These are phyloP conservation scores for Cytospora piceae DNA, from an alignment of 2,329 filamentous ascomycete genomes.

Conservation along the genomic window DNA sequence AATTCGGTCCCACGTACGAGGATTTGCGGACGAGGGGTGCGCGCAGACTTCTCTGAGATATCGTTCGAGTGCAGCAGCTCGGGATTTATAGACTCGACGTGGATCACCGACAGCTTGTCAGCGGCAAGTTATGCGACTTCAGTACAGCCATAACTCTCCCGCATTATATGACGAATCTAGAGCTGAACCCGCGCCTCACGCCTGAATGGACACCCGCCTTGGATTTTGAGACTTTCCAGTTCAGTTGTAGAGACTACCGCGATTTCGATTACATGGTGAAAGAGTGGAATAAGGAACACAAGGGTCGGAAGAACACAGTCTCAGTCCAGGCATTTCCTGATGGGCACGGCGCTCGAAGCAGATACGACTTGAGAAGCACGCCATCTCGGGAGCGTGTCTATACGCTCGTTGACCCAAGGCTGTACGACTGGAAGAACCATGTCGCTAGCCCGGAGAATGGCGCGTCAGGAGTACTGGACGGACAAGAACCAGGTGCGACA, in stretches of 20 bases:
- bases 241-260: conserved; percentile 26
- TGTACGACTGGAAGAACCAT: too few species aligned
- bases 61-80: conserved; percentile 30
- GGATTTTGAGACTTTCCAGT: conserved; percentile 26
- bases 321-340: too few species aligned
- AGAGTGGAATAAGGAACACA: background rate
- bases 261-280: conserved; percentile 28
- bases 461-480: too few species aligned
- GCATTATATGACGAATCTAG: conserved; percentile 32
- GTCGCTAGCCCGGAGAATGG: too few species aligned
- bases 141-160: conserved; percentile 35
- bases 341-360: too few species aligned
- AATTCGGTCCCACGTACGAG: conserved; percentile 25
- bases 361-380: too few species aligned
- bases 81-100: conserved; percentile 31
- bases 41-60: conserved; percentile 25
- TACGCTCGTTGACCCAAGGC: too few species aligned
- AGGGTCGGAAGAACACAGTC: background rate
- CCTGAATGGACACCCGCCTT: conserved; percentile 14
- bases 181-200: conserved; percentile 28
- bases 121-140: conserved; percentile 35
- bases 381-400: too few species aligned
- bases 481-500: too few species aligned
- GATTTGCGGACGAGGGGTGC: background rate
- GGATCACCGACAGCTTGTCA: conserved; percentile 31